Evolutionary conservation across 306 rosid species (phyloP).

Genomic region (Canavalia gladiata): DNA sequence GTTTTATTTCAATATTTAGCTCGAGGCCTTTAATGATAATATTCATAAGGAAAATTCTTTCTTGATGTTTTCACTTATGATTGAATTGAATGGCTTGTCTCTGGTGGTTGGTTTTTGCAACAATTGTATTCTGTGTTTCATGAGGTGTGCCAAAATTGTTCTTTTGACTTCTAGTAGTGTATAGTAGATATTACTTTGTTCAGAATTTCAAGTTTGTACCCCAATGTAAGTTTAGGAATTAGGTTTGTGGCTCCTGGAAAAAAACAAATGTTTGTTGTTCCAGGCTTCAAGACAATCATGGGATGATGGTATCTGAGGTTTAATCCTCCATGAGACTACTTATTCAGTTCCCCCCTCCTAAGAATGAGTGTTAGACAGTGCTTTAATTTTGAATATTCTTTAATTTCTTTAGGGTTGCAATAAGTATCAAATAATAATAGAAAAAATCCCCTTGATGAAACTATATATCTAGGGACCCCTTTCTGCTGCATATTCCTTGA

Average conservation of each 20-base stretch:
- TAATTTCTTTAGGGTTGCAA: background rate
- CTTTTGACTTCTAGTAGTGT: background rate
- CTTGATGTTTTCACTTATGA: background rate
- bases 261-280: constrained; percentile 14
- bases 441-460: background rate
- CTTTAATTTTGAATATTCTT: background rate
- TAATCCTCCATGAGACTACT: constrained; percentile 31
- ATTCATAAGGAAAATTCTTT: background rate
- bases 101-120: background rate
- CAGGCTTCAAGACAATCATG: background rate
- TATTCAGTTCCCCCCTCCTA: constrained; percentile 11
- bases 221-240: constrained; percentile 18
- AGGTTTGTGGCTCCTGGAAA: constrained; percentile 23
- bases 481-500: background rate
- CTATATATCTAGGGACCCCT: constrained; percentile 27
- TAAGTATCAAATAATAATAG: constrained; percentile 1
- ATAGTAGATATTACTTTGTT: constrained; percentile 11
- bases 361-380: constrained; percentile 1
- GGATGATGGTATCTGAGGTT: background rate
- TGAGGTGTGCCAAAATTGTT: background rate
- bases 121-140: constrained; percentile 31
- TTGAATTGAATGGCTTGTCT: background rate
- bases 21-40: constrained; percentile 11
- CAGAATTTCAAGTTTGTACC: constrained; percentile 15
- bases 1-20: constrained; percentile 5